A percentile compares a stretch with the other conserved stretches of the same genome.
Conservation (phyloP, 1,284 basidiomycete species). For the Fomes fomentarius region DNA sequence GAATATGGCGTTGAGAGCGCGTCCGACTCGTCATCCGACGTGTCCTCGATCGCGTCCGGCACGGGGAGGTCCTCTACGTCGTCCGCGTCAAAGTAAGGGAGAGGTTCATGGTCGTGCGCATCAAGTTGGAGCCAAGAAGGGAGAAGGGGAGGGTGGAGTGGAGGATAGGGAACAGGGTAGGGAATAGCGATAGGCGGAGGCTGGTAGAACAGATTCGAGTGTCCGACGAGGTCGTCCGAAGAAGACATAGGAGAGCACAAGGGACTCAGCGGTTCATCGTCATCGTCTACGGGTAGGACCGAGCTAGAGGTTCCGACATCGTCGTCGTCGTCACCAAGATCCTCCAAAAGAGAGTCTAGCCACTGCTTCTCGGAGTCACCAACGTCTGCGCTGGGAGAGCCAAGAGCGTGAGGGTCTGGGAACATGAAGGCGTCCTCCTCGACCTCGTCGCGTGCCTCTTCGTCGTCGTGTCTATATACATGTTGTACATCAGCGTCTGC, state of each 20-base stretch:
- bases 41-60: constrained; percentile 80
- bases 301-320: constrained; percentile 48
- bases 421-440: constrained; percentile 72
- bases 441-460: constrained; percentile 47
- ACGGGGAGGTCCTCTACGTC: constrained; percentile 69
- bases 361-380: constrained; percentile 70
- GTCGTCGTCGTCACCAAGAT: constrained; percentile 64
- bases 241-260: constrained; percentile 69
- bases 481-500: constrained; percentile 41
- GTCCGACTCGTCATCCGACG: constrained; percentile 82
- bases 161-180: constrained; percentile 70
- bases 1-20: constrained; percentile 56
- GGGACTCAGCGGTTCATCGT: constrained; percentile 54
- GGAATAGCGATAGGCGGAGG: constrained; percentile 51
- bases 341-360: constrained; percentile 78
- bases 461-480: constrained; percentile 46
- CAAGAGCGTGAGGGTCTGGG: constrained; percentile 67
- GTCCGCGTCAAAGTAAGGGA: constrained; percentile 63
- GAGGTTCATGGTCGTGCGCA: constrained; percentile 41
- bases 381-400: constrained; percentile 38
- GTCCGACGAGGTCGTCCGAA: constrained; percentile 66
- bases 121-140: constrained; percentile 49
- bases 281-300: constrained; percentile 57
- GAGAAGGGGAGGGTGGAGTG: constrained; percentile 57
- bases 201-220: constrained; percentile 48